Base-by-base conservation (phyloP, 345 rosid genomes). In the Eucalyptus paniculata region DNA sequence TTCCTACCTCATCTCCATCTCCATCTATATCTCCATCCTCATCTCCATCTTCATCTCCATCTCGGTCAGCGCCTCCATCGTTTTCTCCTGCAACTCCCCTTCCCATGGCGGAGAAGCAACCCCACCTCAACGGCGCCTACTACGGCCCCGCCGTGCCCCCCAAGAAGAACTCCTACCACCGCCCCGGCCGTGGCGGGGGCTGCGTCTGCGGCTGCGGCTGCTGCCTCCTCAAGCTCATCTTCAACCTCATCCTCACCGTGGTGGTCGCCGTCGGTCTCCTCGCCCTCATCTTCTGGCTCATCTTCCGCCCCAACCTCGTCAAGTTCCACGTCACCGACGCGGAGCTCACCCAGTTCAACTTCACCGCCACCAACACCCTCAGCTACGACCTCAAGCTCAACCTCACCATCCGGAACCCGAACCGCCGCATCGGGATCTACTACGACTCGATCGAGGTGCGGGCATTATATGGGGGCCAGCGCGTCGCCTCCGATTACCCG, bases 291-390 rank as follows among this genome's bases (percentile, higher is more conserved):
- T 88, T 93, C 93, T 93, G 94, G 94, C 92, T 93, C 87, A 49
- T 93, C 51, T 88, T 93, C 88, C 94, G 92, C 34, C 94, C 95
- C 90, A 91, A 90, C 91, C 87, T 62, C 87, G 90, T 93, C 90
- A 91, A 92, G 58, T 91, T 91, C 88, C 91, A 93, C 58, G 94
- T 92, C 72, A 91, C 93, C 14, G 94, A 92, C 37, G 94, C 91
- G 15, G 86, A 83, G 37, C 92, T 93, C 21, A 88, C 93, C 15
- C 87, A 91, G 67, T 93, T 91, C 93, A 93, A 90, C 90, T 21
- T 90, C 90, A 80, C 90, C 87, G 12, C 87, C 90, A 88, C 72
- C 89, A 90, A 37, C 56, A 86, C 34, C 86, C 67, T 93, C 80
- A 65, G 67, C 37, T 93, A 92, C 92, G 58, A 91, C 87, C 91